A percentile compares a stretch with the other conserved stretches of the same genome.
Conservation (phyloP, 306 rosid genomes). For the Pterocarpus santalinus region DNA sequence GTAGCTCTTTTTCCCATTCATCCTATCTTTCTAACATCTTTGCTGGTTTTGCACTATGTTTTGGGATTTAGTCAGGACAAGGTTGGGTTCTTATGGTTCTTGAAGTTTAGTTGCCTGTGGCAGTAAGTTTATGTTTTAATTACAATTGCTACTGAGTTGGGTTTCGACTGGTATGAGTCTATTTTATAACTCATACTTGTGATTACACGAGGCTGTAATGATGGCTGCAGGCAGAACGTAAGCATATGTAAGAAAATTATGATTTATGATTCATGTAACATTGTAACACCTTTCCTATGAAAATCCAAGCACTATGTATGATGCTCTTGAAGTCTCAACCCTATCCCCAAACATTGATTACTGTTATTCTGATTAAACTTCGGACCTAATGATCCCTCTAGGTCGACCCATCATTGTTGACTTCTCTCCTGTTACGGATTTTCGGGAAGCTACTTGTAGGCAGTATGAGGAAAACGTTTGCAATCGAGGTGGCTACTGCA, state of each 20-base stretch:
- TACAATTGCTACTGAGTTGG: not conserved
- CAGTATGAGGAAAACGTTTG: slow-evolving; percentile 99
- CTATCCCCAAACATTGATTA: not conserved
- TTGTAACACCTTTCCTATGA: not conserved
- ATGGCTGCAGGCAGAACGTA: not conserved
- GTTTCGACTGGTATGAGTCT: not conserved
- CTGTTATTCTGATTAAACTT: slow-evolving; percentile 31
- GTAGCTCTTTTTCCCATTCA: not conserved
- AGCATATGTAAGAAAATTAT: not conserved
- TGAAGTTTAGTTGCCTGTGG: too few species aligned
- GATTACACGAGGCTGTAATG: not conserved
- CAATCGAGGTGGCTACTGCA: slow-evolving; percentile 98
- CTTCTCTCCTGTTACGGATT: slow-evolving; percentile 98
- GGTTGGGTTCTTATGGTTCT: not conserved
- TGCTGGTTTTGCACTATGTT: not conserved
- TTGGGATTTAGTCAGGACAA: not conserved
- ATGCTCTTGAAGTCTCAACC: not conserved
- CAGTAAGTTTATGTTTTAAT: not conserved
- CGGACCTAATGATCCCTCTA: slow-evolving; percentile 42
- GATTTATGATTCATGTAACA: not conserved
- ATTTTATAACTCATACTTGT: slow-evolving; percentile 8
- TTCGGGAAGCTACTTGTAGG: slow-evolving; percentile 99
- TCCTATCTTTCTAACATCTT: not conserved
- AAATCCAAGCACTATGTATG: not conserved
- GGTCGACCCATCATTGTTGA: slow-evolving; percentile 98